Evolutionary conservation across 306 rosid genomes (phyloP).

Genomic region (Neltuma alba): DNA sequence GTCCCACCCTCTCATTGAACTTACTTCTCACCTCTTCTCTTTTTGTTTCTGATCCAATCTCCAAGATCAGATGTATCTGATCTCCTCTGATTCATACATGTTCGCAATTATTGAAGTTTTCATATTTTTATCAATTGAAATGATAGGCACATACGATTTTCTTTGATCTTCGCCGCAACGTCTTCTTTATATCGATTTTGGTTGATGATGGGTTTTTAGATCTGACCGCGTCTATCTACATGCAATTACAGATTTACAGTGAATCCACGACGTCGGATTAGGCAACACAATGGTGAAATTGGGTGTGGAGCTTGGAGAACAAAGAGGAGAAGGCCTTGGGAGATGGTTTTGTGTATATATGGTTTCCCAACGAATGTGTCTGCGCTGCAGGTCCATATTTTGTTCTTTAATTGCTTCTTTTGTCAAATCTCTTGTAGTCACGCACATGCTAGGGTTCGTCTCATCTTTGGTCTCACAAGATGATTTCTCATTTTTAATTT

Average conservation of each 20-base stretch:
- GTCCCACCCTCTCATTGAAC: background rate
- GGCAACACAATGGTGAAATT: slow-evolving; percentile 97
- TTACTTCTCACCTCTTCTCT: background rate
- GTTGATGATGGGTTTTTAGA: slow-evolving; percentile 4
- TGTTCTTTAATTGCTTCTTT: background rate
- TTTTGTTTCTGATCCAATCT: background rate
- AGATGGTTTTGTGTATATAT: slow-evolving; percentile 90
- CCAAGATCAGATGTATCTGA: slow-evolving; percentile 28
- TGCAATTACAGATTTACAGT: slow-evolving; percentile 79
- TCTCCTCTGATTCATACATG: background rate
- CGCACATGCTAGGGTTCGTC: background rate
- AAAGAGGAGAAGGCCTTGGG: slow-evolving; percentile 89
- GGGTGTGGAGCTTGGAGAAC: slow-evolving; percentile 88
- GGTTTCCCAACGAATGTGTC: slow-evolving; percentile 90
- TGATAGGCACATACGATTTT: slow-evolving; percentile 12
- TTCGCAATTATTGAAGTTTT: background rate
- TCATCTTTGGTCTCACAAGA: background rate
- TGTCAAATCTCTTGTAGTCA: background rate
- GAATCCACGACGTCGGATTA: slow-evolving; percentile 83
- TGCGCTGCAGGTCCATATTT: slow-evolving; percentile 81
- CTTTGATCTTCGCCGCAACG: background rate
- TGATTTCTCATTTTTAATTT: background rate
- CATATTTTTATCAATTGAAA: background rate
- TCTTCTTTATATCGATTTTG: background rate
- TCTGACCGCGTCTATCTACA: background rate